Conservation (phyloP, 2,329 filamentous ascomycete species). For the Fusarium graminum region DNA sequence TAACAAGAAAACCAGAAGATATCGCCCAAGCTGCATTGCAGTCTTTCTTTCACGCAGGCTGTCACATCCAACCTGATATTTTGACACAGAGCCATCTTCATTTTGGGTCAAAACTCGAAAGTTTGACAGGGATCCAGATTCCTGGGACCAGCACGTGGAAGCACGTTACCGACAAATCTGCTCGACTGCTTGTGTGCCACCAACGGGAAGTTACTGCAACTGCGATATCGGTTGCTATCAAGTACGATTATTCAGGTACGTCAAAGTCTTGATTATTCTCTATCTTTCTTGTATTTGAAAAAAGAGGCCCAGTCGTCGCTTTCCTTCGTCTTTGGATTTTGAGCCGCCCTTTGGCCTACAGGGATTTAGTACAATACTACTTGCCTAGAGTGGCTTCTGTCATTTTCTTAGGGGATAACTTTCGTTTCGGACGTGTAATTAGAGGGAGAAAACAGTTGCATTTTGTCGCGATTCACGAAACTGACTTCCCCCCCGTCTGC, state of each 20-base stretch:
- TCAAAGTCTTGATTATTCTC: constrained; percentile 14
- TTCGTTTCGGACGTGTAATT: constrained; percentile 29
- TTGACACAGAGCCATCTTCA: constrained; percentile 27
- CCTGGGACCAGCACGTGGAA: constrained; percentile 46
- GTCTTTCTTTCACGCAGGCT: constrained; percentile 29
- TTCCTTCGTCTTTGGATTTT: constrained; percentile 31
- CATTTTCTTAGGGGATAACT: constrained; percentile 15
- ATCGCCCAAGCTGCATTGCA: constrained; percentile 30
- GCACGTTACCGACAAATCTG: constrained; percentile 36
- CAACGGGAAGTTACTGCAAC: constrained; percentile 17
- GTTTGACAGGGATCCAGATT: constrained; percentile 44
- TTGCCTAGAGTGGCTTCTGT: constrained; percentile 26
- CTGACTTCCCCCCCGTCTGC: constrained; percentile 35
- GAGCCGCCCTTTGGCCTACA: constrained; percentile 35
- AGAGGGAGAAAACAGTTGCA: constrained; percentile 21
- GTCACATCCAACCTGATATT: constrained; percentile 25
- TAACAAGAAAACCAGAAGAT: constrained; percentile 40
- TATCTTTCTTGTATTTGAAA: constrained; percentile 4
- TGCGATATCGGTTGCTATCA: constrained; percentile 2
- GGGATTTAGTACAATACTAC: constrained; percentile 40
- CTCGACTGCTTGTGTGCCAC: constrained; percentile 21
- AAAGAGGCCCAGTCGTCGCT: constrained; percentile 22
- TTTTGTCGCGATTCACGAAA: constrained; percentile 20
- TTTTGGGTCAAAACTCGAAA: constrained; percentile 35
- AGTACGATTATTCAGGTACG: constrained; percentile 16